Evolutionary conservation across 2,329 filamentous ascomycete genomes (phyloP).

Genomic region (Rhytidhysteron rufulum): DNA sequence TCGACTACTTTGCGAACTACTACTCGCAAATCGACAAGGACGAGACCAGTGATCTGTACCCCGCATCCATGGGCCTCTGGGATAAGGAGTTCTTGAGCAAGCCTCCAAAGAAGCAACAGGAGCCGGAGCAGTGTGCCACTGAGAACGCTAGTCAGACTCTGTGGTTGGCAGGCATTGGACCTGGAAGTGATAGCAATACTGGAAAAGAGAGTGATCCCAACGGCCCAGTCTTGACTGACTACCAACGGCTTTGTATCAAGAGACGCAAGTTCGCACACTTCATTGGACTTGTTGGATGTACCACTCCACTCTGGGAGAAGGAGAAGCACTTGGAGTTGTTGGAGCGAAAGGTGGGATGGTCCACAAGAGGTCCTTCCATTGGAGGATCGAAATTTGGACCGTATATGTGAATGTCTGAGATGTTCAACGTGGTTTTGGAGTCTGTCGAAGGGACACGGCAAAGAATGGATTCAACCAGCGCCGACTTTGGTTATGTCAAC

Average conservation of each 20-base stretch:
- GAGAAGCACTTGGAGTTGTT: no score
- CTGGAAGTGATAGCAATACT: slow-evolving; percentile 2
- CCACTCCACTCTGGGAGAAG: slow-evolving; percentile 50
- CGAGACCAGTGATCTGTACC: slow-evolving; percentile 58
- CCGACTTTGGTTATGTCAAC: no score
- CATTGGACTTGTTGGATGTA: slow-evolving; percentile 65
- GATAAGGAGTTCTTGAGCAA: slow-evolving; percentile 38
- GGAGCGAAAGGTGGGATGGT: no score
- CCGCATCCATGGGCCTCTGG: slow-evolving; percentile 67
- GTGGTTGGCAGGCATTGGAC: slow-evolving; percentile 42
- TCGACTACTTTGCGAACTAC: slow-evolving; percentile 66
- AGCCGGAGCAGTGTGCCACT: no score
- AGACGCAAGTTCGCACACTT: slow-evolving; percentile 68
- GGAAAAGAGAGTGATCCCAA: slow-evolving; percentile 6
- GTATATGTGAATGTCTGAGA: no score
- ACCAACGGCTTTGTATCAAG: slow-evolving; percentile 51
- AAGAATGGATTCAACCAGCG: no score
- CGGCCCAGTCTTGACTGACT: slow-evolving; percentile 28
- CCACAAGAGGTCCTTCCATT: no score
- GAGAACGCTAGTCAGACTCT: no score
- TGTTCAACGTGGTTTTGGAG: no score
- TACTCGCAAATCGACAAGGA: slow-evolving; percentile 66
- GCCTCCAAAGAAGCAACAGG: no score
- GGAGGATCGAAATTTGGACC: no score
- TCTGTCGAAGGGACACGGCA: no score